Conservation (phyloP, 176 grass and related monocot genomes). For the Phyllostachys edulis region DNA sequence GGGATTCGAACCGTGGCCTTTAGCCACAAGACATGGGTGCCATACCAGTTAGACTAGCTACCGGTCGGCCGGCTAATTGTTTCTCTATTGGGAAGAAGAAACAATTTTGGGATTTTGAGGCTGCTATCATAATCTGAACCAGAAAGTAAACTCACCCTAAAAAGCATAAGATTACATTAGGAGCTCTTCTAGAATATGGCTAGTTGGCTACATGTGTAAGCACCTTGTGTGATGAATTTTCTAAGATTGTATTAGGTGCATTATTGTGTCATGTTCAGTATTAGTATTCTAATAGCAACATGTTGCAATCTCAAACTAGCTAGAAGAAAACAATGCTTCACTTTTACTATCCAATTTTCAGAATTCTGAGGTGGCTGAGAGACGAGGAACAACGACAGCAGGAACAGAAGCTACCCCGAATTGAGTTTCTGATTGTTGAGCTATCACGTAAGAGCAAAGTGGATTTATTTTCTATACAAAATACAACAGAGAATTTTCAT, state of each 20-base stretch:
- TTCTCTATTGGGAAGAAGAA: neutral
- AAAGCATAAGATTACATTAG: neutral
- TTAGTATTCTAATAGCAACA: slow-evolving; percentile 3
- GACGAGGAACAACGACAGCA: slow-evolving; percentile 67
- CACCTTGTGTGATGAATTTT: neutral
- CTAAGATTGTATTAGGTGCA: neutral
- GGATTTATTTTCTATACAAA: neutral
- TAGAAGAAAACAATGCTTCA: slow-evolving; percentile 1
- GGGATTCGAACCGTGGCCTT: too few relatives aligned
- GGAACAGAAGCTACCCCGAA: slow-evolving; percentile 40
- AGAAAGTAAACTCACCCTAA: slow-evolving; percentile 6
- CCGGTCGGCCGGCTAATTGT: too few relatives aligned
- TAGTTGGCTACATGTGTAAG: neutral
- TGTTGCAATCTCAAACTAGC: neutral
- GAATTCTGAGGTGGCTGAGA: slow-evolving; percentile 90
- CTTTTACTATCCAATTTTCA: slow-evolving; percentile 29
- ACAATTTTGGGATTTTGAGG: neutral
- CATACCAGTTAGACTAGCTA: too few relatives aligned
- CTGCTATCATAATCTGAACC: neutral
- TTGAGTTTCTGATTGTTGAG: slow-evolving; percentile 64
- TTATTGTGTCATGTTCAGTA: neutral
- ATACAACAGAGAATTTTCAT: neutral
- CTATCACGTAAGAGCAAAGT: slow-evolving; percentile 66
- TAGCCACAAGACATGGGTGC: too few relatives aligned
- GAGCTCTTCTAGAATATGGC: neutral